Conservation (phyloP, 495 filamentous ascomycete genomes). For the Penicillium paradoxum region DNA sequence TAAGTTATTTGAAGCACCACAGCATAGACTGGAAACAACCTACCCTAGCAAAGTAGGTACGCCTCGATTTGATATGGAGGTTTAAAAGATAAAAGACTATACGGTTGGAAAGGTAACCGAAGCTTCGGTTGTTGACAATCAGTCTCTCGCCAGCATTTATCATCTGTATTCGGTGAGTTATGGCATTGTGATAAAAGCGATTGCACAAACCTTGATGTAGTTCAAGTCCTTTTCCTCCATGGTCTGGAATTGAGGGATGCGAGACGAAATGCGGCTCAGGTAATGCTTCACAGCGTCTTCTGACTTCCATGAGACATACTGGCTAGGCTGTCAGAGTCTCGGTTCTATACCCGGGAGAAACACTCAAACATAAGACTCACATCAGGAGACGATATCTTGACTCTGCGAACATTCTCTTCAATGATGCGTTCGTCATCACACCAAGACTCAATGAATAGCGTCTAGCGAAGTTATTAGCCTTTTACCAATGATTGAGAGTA, state of each 20-base stretch:
- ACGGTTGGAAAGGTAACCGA: conserved; percentile 89
- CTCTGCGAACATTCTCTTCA: conserved; percentile 91
- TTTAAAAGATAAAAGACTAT: conserved; percentile 99
- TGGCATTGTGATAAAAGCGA: not conserved
- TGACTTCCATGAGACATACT: conserved; percentile 86
- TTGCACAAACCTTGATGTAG: conserved; percentile 71
- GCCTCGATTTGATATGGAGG: conserved; percentile 88
- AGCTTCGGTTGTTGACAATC: conserved; percentile 89
- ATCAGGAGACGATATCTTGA: conserved; percentile 98
- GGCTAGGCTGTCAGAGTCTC: conserved; percentile 12
- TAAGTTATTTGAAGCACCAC: not conserved
- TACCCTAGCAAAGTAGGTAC: conserved; percentile 89
- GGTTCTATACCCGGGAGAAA: not conserved
- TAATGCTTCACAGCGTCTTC: conserved; percentile 92
- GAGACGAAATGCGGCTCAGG: conserved; percentile 77
- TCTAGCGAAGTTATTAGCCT: conserved; percentile 43
- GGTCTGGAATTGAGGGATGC: conserved; percentile 93
- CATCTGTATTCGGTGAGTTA: conserved; percentile 54
- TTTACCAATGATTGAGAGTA: not conserved
- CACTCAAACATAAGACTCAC: conserved; percentile 39
- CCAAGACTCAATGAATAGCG: conserved; percentile 92
- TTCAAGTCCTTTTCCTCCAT: conserved; percentile 93
- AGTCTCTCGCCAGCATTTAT: conserved; percentile 94
- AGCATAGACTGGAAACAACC: conserved; percentile 16
- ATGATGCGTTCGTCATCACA: conserved; percentile 92